These are phyloP conservation scores for Pistacia vera DNA, from an alignment of 345 rosid species.

Conservation along the genomic window DNA sequence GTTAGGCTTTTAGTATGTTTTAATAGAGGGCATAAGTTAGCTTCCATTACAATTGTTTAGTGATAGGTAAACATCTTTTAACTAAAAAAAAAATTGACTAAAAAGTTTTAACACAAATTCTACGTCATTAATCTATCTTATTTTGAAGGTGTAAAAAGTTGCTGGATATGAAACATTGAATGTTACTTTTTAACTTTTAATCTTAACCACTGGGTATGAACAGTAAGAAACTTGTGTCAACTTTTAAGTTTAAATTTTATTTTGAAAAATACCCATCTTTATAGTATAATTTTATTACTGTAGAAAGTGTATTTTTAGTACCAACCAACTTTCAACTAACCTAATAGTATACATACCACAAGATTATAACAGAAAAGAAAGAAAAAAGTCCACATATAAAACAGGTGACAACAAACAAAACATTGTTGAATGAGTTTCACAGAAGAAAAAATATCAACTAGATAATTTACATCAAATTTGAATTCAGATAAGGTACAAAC, in stretches of 20 bases:
- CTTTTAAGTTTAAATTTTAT: no score
- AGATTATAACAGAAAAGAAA: neutral
- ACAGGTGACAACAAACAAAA: conserved; percentile 8
- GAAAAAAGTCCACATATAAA: neutral
- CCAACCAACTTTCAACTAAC: conserved; percentile 3
- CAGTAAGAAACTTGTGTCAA: no score
- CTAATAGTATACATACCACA: neutral
- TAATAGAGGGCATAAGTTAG: neutral
- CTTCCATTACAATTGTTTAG: neutral
- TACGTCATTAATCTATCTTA: no score
- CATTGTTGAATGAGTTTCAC: neutral
- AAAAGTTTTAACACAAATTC: no score
- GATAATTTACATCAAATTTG: conserved; percentile 4
- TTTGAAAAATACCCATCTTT: no score
- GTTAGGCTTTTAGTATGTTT: neutral
- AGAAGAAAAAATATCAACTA: conserved; percentile 9
- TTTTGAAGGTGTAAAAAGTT: no score
- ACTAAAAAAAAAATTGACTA: no score
- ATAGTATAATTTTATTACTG: neutral
- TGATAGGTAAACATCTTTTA: no score
- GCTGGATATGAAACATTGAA: no score
- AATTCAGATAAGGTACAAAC: conserved; percentile 35
- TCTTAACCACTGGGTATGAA: no score
- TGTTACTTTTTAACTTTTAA: no score
- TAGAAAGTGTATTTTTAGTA: conserved; percentile 2